A percentile compares a stretch with the other conserved stretches of the same genome.
Conservation (phyloP, 2,329 filamentous ascomycete genomes). For the Alternaria sp. region DNA sequence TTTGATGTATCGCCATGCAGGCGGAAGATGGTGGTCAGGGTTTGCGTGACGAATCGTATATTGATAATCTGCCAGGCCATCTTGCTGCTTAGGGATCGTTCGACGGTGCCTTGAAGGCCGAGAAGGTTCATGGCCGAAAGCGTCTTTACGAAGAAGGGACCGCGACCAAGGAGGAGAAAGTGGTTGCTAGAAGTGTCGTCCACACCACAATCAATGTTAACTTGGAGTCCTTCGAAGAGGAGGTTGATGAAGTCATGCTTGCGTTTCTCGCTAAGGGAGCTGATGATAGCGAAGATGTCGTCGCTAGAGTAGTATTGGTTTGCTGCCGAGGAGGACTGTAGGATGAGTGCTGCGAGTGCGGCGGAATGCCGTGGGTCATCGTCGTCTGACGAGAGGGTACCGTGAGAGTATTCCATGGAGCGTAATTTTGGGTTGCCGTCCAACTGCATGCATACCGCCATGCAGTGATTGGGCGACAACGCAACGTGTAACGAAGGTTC, state of each 20-base stretch:
- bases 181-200: constrained; percentile 68
- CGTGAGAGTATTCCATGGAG: constrained; percentile 53
- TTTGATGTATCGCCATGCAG: constrained; percentile 58
- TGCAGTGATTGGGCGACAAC: constrained; percentile 59
- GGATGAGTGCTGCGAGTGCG: constrained; percentile 52
- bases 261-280: constrained; percentile 37
- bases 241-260: constrained; percentile 67
- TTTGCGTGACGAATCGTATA: constrained; percentile 72
- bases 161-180: constrained; percentile 55
- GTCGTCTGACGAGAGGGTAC: constrained; percentile 41
- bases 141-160: constrained; percentile 76
- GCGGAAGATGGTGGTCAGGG: constrained; percentile 65
- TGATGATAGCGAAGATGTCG: constrained; percentile 57
- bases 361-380: constrained; percentile 48
- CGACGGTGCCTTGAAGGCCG: constrained; percentile 58
- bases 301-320: constrained; percentile 59
- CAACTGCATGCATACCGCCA: constrained; percentile 55
- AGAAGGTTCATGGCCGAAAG: constrained; percentile 82
- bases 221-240: constrained; percentile 60
- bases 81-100: constrained; percentile 73
- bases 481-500: constrained; percentile 63
- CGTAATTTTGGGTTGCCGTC: constrained; percentile 56
- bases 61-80: constrained; percentile 79
- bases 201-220: constrained; percentile 80
- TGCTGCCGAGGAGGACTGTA: constrained; percentile 54